Conservation (phyloP, 164 flowering plant species). For the Annona cherimola region DNA sequence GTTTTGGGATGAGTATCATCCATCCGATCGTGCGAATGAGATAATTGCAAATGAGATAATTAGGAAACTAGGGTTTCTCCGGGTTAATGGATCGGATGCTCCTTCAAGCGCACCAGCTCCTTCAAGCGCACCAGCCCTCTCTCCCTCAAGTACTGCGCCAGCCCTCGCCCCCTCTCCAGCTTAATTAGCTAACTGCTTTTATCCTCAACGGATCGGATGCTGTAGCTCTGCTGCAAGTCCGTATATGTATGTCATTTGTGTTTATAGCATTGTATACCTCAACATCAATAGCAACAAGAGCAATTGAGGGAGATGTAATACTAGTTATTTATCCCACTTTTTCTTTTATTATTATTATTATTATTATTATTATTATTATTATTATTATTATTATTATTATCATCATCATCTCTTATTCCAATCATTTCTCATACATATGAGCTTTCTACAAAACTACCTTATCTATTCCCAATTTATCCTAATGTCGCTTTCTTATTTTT, state of each 20-base stretch:
- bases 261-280: too few relatives aligned
- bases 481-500: too few relatives aligned
- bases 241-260: background rate
- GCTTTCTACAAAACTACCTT: too few relatives aligned
- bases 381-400: too few relatives aligned
- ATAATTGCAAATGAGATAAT: slow-evolving; percentile 73
- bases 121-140: background rate
- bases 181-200: background rate
- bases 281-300: too few relatives aligned
- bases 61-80: slow-evolving; percentile 47
- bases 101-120: slow-evolving; percentile 3
- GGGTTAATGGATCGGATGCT: slow-evolving; percentile 16
- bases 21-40: slow-evolving; percentile 77
- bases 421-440: too few relatives aligned
- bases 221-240: background rate
- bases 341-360: too few relatives aligned
- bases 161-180: slow-evolving; percentile 3
- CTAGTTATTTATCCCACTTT: too few relatives aligned
- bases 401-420: too few relatives aligned
- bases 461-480: too few relatives aligned
- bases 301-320: too few relatives aligned
- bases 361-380: too few relatives aligned
- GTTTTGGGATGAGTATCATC: slow-evolving; percentile 99
- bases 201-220: background rate
- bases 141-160: background rate